phyloP scores from a whole-genome alignment of 495 filamentous ascomycete genomes.

The Annulohypoxylon moriforme region DNA sequence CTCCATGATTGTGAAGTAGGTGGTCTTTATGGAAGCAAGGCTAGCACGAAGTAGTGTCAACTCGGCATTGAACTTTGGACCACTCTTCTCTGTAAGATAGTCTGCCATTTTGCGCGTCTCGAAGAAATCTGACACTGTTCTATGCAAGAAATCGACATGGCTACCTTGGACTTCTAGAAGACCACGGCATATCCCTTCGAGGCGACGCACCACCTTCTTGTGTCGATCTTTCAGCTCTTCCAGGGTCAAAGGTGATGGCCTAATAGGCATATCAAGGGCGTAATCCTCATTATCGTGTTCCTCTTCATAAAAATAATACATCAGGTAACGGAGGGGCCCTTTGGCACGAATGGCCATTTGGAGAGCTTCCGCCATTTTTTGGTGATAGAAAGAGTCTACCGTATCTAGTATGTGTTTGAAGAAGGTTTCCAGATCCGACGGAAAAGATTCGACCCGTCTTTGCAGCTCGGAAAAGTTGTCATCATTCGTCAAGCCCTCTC shows the following conservation, averaged over 20 bases:
- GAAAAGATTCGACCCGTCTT: constrained; percentile 42
- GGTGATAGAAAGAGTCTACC: constrained; percentile 24
- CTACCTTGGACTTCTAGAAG: constrained; percentile 18
- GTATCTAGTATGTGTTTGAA: constrained; percentile 43
- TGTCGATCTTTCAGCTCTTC: background rate
- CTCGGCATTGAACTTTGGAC: background rate
- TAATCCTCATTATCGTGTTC: constrained; percentile 26
- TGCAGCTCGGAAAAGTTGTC: constrained; percentile 43
- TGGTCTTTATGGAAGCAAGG: constrained; percentile 6
- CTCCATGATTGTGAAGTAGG: too few relatives aligned
- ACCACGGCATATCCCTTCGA: constrained; percentile 30
- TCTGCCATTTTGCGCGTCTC: constrained; percentile 9
- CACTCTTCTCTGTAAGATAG: constrained; percentile 1
- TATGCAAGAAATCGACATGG: constrained; percentile 36
- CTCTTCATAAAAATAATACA: constrained; percentile 8
- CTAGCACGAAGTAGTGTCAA: constrained; percentile 2
- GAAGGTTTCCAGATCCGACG: constrained; percentile 44
- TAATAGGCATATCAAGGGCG: background rate
- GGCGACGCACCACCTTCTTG: too few relatives aligned
- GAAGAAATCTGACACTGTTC: constrained; percentile 39
- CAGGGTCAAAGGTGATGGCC: background rate
- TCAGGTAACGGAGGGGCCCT: background rate
- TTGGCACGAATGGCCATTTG: background rate
- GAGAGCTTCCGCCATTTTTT: constrained; percentile 19
- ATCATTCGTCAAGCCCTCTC: constrained; percentile 47